Base-by-base conservation (phyloP, 2,329 filamentous ascomycete genomes). In the Fusarium robinianum region DNA sequence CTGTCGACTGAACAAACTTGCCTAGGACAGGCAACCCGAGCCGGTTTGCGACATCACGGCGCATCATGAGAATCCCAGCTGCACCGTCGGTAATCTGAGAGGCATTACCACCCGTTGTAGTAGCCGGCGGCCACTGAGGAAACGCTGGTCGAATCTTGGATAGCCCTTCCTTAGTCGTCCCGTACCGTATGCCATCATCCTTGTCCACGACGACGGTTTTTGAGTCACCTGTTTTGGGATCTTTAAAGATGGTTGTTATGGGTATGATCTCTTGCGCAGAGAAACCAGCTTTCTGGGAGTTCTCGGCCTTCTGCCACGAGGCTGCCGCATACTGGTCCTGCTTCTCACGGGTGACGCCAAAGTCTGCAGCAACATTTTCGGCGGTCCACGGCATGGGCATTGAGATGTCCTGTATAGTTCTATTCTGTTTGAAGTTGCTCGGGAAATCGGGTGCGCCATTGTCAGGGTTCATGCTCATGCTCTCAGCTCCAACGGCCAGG, bases 371-470 rank as follows among this genome's bases (percentile, higher is more conserved):
- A 0, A 96, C 90, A 60, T 95, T 96, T 75, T 96, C 91, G 5
- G 83, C 85, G 9, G 91, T 96, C 46, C 92, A 70, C 0, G 91
- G 91, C 91, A 96, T 96, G 57, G 85, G 83, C 91, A 96, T 95
- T 65, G 96, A 82, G 66, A 91, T 96, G 66, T 96, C 91, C 27
- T n/a, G n/a, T n/a, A n/a, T n/a, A n/a, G n/a, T n/a, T n/a, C 79
- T 73, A 4, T 88, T 87, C 52, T 95, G 84, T 61, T 85, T 77
- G 8, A 2, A 72, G 69, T 4, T 78, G 83, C 2, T 85, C 78
- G 58, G 74, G 80, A 49, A 96, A 72, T 79, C 83, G 0, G 86
- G 83, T 89, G 90, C 96, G 8, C 90, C 70, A 52, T 90, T 81
- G 1, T 83, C 84, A 0, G 91, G 91, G 29, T 96, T 96, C 55